Base-by-base conservation (phyloP, 176 grass and related monocot species). In the Hordeum vulgare region DNA sequence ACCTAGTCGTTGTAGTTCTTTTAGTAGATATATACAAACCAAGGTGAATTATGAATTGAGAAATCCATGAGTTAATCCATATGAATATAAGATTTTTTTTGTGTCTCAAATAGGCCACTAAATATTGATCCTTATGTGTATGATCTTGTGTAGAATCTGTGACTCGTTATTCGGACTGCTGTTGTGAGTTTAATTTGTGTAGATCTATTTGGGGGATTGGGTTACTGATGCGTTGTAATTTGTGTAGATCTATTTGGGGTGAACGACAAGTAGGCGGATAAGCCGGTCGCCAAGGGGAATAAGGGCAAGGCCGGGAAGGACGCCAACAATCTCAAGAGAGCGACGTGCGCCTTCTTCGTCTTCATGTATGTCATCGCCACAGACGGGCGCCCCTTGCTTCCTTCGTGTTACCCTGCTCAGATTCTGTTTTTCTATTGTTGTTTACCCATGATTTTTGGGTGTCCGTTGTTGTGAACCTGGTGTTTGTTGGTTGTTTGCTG, bases 321-420 rank as follows among this genome's bases (percentile, higher is more conserved):
- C 85, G 89, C 94, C 11, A 92, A 92, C 94, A 97, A 97, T 77
- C 94, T 90, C 18, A 97, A 97, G 92, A 89, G 91, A 80, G 89
- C 92, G 20, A 85, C 94, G 29, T 90, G 88, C 59, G 92, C 92
- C 58, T 97, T 97, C 90, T 97, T 97, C 77, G 94, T 97, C 0
- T 97, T 97, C 85, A 94, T 97, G 94, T 97, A 15, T 82, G 78
- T 5, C 84, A 45, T 0, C 0, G 11, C 21, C 1, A 4, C 0
- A 61, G 29, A 31, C 1, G 45, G 49, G 12, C 11, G 5, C 18
- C 27, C 29, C 3, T 31, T 31, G 29, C 29, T 31, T 0, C 5
- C 1, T 14, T 66, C 15, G 15, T 9, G 26, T 64, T 18, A 66
- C 15, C 62, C 8, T 66, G 8, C 20, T 23, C 61, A 21, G 17